phyloP scores from a whole-genome alignment of 2,329 filamentous ascomycete genomes.

The Daldinia sp. region DNA sequence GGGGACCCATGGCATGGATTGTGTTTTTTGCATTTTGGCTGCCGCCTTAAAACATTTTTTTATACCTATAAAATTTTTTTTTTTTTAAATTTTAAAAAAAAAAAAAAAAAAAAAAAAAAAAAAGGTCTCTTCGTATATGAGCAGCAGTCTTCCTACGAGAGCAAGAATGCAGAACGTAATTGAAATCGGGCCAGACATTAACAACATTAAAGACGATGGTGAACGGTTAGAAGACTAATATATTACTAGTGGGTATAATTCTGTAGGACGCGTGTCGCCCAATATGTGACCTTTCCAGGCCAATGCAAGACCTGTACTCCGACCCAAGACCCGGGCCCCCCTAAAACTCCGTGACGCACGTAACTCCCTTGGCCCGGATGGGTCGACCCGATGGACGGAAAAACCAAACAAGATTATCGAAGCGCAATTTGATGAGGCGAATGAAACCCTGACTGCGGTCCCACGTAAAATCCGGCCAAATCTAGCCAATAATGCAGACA shows the following conservation, averaged over 20 bases:
- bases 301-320: constrained; percentile 30
- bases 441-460: constrained; percentile 29
- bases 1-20: too few relatives aligned
- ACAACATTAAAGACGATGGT: constrained; percentile 10
- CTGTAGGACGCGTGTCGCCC: constrained; percentile 36
- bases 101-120: too few relatives aligned
- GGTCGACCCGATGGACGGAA: constrained; percentile 14
- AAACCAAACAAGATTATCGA: constrained; percentile 17
- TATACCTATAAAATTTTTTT: too few relatives aligned
- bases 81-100: too few relatives aligned
- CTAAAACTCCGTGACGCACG: constrained; percentile 28
- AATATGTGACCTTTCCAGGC: constrained; percentile 25
- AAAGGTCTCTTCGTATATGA: constrained; percentile 3
- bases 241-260: constrained; percentile 42
- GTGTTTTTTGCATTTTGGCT: too few relatives aligned
- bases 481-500: constrained; percentile 33
- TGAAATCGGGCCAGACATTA: constrained; percentile 9
- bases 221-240: constrained; percentile 7
- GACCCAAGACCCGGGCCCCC: constrained; percentile 22
- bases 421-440: constrained; percentile 21
- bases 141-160: not conserved
- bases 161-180: constrained; percentile 6
- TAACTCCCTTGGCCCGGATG: constrained; percentile 34
- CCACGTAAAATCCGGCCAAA: constrained; percentile 18
- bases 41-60: too few relatives aligned